Percentiles rank a stretch among this genome's conserved stretches.
These are phyloP conservation scores for Parathielavia appendiculata DNA, from an alignment of 495 filamentous ascomycete species.

Conservation along the genomic window DNA sequence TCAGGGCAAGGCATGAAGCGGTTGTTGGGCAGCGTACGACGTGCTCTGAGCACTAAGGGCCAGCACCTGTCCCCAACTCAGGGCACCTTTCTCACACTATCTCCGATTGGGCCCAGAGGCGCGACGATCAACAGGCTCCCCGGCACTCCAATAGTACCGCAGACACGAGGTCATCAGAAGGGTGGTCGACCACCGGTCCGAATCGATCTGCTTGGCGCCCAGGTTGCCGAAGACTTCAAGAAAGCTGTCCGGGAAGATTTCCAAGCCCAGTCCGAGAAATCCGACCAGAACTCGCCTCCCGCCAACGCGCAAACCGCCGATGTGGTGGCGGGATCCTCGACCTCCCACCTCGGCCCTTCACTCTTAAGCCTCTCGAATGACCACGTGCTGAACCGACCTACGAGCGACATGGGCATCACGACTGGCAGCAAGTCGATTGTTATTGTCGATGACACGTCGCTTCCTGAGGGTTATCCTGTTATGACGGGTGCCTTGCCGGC, in stretches of 20 bases:
- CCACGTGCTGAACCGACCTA: constrained; percentile 27
- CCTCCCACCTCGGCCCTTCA: constrained; percentile 34
- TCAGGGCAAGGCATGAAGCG: constrained; percentile 68
- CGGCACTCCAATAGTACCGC: constrained; percentile 51
- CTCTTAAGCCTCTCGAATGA: constrained; percentile 16
- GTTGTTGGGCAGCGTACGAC: constrained; percentile 79
- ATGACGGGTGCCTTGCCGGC: constrained; percentile 46
- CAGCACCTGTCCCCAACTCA: constrained; percentile 45
- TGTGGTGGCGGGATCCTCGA: constrained; percentile 36
- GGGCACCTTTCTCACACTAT: constrained; percentile 45
- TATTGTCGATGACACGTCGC: constrained; percentile 68
- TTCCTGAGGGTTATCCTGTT: constrained; percentile 36
- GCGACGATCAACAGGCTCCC: constrained; percentile 49
- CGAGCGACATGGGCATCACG: constrained; percentile 56
- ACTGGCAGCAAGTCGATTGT: constrained; percentile 80
- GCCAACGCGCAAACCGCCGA: constrained; percentile 11
- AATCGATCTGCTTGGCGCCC: constrained; percentile 77
- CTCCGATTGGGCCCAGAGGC: constrained; percentile 47
- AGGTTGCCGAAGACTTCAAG: constrained; percentile 68
- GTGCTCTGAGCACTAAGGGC: constrained; percentile 70
- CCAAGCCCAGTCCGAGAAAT: constrained; percentile 37
- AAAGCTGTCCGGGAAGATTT: constrained; percentile 56
- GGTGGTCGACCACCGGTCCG: constrained; percentile 42
- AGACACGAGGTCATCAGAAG: constrained; percentile 43
- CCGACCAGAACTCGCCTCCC: constrained; percentile 19